A percentile compares a stretch with the other conserved stretches of the same genome.
Conservation (phyloP, 768 basidiomycete species). For the Ramaria sp. region DNA sequence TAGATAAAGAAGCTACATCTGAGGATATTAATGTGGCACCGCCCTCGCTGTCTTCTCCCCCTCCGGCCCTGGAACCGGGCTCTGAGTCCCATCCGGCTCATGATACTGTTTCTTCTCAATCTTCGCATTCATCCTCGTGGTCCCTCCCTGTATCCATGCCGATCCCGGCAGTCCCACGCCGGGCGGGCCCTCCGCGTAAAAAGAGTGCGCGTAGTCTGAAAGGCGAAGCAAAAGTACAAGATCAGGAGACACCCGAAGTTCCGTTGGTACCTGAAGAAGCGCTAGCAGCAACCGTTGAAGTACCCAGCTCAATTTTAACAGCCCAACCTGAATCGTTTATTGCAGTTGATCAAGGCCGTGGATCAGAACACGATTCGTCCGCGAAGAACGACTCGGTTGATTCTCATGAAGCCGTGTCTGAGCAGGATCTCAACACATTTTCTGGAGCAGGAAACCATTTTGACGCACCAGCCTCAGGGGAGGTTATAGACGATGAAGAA, state of each 20-base stretch:
- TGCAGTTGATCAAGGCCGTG: background rate
- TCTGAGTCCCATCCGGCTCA: background rate
- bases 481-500: background rate
- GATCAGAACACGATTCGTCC: background rate
- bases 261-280: constrained; percentile 12
- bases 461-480: background rate
- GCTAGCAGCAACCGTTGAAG: background rate
- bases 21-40: background rate
- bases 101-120: background rate
- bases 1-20: background rate
- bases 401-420: background rate
- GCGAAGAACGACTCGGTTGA: background rate
- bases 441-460: background rate
- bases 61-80: background rate
- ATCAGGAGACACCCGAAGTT: constrained; percentile 16
- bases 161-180: constrained; percentile 59
- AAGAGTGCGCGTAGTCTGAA: constrained; percentile 16
- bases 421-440: background rate
- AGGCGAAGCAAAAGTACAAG: constrained; percentile 42
- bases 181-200: constrained; percentile 59
- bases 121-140: background rate
- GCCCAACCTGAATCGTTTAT: background rate
- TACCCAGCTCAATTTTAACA: background rate
- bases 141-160: constrained; percentile 39
- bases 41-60: background rate